Percentiles rank a stretch among this genome's conserved stretches.
phyloP scores from a whole-genome alignment of 2,329 filamentous ascomycete genomes.

The Ascosphaera apis region DNA sequence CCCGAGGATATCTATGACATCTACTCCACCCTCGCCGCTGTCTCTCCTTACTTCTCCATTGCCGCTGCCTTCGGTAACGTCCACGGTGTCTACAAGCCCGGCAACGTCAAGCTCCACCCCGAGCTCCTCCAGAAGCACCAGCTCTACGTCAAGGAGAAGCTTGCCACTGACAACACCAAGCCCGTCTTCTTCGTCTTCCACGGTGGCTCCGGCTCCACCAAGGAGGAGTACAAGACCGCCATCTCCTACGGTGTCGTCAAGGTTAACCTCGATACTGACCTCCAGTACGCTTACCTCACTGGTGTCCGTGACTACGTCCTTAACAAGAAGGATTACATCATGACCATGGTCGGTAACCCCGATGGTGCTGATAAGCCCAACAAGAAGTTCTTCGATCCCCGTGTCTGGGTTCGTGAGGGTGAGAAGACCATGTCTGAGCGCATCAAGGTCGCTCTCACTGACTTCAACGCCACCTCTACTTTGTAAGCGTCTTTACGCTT shows the following conservation, averaged over 20 bases:
- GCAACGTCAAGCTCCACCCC: slow-evolving; percentile 91
- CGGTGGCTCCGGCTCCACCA: slow-evolving; percentile 78
- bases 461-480: slow-evolving; percentile 72
- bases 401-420: slow-evolving; percentile 79
- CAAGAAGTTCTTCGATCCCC: slow-evolving; percentile 86
- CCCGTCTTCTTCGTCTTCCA: slow-evolving; percentile 99
- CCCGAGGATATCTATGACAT: slow-evolving; percentile 88
- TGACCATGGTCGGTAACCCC: slow-evolving; percentile 74
- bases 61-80: slow-evolving; percentile 97
- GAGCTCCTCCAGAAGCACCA: slow-evolving; percentile 96
- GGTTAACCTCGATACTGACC: slow-evolving; percentile 97
- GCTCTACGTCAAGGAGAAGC: slow-evolving; percentile 65
- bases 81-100: slow-evolving; percentile 96
- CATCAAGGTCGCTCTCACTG: slow-evolving; percentile 56
- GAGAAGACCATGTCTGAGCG: slow-evolving; percentile 90
- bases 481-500: slow-evolving; percentile 32
- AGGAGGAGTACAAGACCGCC: slow-evolving; percentile 73
- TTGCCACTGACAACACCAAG: slow-evolving; percentile 50
- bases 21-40: slow-evolving; percentile 60
- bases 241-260: slow-evolving; percentile 92
- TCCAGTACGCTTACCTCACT: slow-evolving; percentile 81
- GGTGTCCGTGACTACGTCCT: slow-evolving; percentile 90
- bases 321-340: slow-evolving; percentile 86
- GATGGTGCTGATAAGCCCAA: slow-evolving; percentile 95
- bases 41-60: slow-evolving; percentile 94